Evolutionary conservation across 1,284 basidiomycete species (phyloP).

Genomic region (Serendipita sp.): DNA sequence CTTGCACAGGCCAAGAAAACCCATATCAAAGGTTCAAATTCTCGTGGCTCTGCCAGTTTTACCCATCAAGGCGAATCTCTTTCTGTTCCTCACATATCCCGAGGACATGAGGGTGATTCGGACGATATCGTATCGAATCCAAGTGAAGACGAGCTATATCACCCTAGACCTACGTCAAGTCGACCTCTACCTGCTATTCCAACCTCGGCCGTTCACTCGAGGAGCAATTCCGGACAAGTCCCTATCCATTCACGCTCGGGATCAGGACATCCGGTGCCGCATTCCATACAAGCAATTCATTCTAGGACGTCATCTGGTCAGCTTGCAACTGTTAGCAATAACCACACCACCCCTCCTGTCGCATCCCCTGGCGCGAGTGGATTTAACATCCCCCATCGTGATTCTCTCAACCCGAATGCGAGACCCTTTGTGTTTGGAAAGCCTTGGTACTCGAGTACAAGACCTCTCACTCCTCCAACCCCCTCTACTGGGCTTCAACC

Average conservation of each 20-base stretch:
- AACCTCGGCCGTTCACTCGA: slow-evolving; percentile 16
- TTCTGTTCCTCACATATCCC: slow-evolving; percentile 19
- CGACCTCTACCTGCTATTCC: slow-evolving; percentile 46
- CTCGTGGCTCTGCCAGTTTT: slow-evolving; percentile 57
- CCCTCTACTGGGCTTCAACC: slow-evolving; percentile 19
- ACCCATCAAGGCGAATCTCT: slow-evolving; percentile 25
- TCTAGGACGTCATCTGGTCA: slow-evolving; percentile 38
- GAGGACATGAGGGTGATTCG: slow-evolving; percentile 20
- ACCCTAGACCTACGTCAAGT: slow-evolving; percentile 20
- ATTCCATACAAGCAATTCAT: slow-evolving; percentile 50
- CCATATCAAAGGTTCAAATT: slow-evolving; percentile 30
- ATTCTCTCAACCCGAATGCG: slow-evolving; percentile 54
- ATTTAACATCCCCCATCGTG: slow-evolving; percentile 10
- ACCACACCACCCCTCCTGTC: slow-evolving; percentile 12
- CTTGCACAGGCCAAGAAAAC: slow-evolving; percentile 23
- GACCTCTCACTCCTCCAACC: slow-evolving; percentile 12
- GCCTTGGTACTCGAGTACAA: slow-evolving; percentile 11
- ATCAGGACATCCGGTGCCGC: slow-evolving; percentile 43
- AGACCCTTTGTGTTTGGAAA: slow-evolving; percentile 66
- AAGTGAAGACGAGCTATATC: slow-evolving; percentile 48
- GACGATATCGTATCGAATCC: slow-evolving; percentile 71
- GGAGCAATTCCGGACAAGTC: not conserved
- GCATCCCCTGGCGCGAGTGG: slow-evolving; percentile 15
- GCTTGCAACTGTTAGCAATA: slow-evolving; percentile 14
- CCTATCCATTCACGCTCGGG: slow-evolving; percentile 37